Evolutionary conservation across 2,329 filamentous ascomycete genomes (phyloP), one percentile per base, ranked within the genome.

Genomic region (Fusarium temperatum): DNA sequence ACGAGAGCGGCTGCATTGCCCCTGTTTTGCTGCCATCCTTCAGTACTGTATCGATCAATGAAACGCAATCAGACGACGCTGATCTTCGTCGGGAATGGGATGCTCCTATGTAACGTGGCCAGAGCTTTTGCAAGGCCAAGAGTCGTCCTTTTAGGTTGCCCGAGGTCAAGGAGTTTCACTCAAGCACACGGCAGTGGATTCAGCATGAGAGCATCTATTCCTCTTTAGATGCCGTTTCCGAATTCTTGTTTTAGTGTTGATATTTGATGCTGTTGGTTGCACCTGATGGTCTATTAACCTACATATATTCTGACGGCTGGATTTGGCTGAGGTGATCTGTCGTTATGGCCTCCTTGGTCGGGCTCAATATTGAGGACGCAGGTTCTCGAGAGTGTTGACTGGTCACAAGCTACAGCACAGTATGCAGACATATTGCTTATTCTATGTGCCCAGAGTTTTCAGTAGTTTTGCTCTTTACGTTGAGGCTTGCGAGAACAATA

Each of bases 171-270:
- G 59, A 59, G 59, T 72, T 66, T 58, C 47, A 42, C 45, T 63
- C 48, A 64, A 28, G 45, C 15, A 17, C 32, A 50, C 41, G 22
- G 38, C 39, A 64, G 65, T 70, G 75, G 70, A 66, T 51, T 62
- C 41, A n/a, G n/a, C 32, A 24, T 44, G 26, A 54, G 41, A 57
- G 47, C n/a, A 42, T 62, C 56, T 64, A 66, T 54, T 41, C 66
- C 36, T 20, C 65, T 53, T 70, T 54, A 44, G 65, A 65, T 60
- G 54, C 67, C 56, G 74, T 76, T 74, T 62, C 73, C 68, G 66
- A 73, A 53, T 61, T 61, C 66, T 51, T 75, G 71, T 77, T 77
- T 75, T 76, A 77, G 75, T 65, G 71, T 41, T 48, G 39, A 38
- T 35, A 38, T 35, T 41, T 38, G 36, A 48, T 41, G 20, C 17